Conservation (phyloP, 352 stramenopile genomes). For the Pythium volutum region DNA sequence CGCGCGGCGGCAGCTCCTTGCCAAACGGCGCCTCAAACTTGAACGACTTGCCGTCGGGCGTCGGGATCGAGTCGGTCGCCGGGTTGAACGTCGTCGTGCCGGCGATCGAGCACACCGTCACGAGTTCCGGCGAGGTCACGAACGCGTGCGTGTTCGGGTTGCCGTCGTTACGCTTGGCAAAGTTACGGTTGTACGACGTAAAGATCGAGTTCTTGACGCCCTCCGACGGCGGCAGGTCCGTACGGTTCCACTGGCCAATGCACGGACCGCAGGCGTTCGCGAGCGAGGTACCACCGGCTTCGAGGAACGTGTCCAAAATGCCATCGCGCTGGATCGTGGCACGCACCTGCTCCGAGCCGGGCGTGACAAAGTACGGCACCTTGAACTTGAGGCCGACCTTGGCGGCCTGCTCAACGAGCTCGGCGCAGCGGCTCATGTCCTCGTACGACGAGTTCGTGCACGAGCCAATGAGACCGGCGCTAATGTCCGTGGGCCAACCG, state of each 20-base stretch:
- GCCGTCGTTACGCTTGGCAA: conserved; percentile 93
- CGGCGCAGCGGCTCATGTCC: conserved; percentile 90
- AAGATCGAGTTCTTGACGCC: conserved; percentile 93
- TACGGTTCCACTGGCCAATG: conserved; percentile 95
- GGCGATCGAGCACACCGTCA: conserved; percentile 89
- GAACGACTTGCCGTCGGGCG: conserved; percentile 82
- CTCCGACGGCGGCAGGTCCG: conserved; percentile 78
- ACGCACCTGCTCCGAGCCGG: conserved; percentile 91
- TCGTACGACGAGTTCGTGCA: conserved; percentile 96
- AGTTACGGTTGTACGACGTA: conserved; percentile 95
- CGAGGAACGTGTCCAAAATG: conserved; percentile 87
- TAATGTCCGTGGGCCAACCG: conserved; percentile 88
- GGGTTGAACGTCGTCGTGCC: conserved; percentile 91
- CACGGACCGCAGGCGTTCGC: conserved; percentile 92
- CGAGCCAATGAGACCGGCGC: conserved; percentile 90
- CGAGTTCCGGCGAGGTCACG: conserved; percentile 91
- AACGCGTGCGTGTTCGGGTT: conserved; percentile 93
- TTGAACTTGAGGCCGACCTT: conserved; percentile 89
- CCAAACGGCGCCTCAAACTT: conserved; percentile 90
- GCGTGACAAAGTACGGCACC: conserved; percentile 91
- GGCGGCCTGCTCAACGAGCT: conserved; percentile 85
- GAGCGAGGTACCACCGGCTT: conserved; percentile 86
- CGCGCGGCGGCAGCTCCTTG: conserved; percentile 88
- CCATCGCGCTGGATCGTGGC: conserved; percentile 91
- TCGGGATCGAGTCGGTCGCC: conserved; percentile 86